phyloP scores from a whole-genome alignment of 495 filamentous ascomycete genomes.

The Bacidia gigantensis region DNA sequence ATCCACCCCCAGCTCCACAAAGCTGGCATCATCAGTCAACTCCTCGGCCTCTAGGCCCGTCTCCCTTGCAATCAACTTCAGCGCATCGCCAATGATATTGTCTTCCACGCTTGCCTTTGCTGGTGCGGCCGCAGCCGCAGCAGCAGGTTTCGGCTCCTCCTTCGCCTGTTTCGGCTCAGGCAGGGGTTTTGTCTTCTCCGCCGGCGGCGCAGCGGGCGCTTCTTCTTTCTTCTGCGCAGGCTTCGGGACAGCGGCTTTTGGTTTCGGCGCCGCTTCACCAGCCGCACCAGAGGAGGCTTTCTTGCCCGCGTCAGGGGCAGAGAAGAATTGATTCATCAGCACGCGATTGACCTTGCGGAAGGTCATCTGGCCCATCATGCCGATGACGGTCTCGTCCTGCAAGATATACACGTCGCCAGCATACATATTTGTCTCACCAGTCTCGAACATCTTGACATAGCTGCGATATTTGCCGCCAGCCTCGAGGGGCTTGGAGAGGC shows the following conservation, averaged over 20 bases:
- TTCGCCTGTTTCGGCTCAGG: too few species aligned
- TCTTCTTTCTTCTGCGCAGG: not conserved
- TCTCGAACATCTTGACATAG: conserved; percentile 29
- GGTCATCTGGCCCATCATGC: conserved; percentile 23
- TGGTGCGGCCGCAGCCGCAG: too few species aligned
- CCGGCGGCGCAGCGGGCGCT: too few species aligned
- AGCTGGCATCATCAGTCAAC: conserved; percentile 20
- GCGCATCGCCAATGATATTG: not conserved
- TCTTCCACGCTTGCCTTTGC: too few species aligned
- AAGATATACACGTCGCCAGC: conserved; percentile 42
- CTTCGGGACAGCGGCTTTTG: not conserved
- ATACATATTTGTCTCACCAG: conserved; percentile 30
- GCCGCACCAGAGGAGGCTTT: not conserved
- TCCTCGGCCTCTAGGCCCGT: conserved; percentile 23
- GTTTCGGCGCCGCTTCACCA: not conserved
- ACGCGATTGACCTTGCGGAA: conserved; percentile 22
- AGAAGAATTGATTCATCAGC: conserved; percentile 26
- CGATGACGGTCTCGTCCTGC: conserved; percentile 30
- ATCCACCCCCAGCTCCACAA: conserved; percentile 31
- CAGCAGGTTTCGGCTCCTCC: not conserved
- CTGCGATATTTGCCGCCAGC: conserved; percentile 23
- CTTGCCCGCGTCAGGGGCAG: not conserved
- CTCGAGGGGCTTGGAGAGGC: conserved; percentile 18
- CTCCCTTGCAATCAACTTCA: conserved; percentile 26
- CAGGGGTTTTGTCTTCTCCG: too few species aligned